These are phyloP conservation scores for Coniella lustricola DNA, from an alignment of 2,329 filamentous ascomycete species.

Conservation along the genomic window DNA sequence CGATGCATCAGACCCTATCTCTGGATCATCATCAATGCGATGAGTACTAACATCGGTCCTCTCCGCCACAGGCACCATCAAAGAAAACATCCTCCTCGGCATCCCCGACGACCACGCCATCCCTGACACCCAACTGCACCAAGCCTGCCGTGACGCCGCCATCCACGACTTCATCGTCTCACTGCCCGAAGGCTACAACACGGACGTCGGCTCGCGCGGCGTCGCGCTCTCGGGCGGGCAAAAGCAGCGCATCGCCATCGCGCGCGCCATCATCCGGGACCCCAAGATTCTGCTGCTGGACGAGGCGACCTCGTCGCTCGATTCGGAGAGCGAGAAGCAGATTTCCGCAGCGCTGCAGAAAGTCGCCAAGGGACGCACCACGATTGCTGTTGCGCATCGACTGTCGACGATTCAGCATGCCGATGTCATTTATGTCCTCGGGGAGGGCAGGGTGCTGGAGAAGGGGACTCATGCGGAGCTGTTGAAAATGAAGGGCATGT, in stretches of 20 bases:
- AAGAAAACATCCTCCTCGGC: slow-evolving; percentile 63
- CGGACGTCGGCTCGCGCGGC: slow-evolving; percentile 59
- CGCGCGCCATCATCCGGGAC: slow-evolving; percentile 45
- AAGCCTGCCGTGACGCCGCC: slow-evolving; percentile 53
- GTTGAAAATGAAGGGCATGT: slow-evolving; percentile 43
- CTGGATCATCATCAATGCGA: not conserved
- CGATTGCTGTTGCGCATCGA: slow-evolving; percentile 71
- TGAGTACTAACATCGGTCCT: not conserved
- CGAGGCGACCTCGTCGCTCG: slow-evolving; percentile 51
- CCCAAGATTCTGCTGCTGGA: slow-evolving; percentile 50
- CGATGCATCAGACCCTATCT: no score
- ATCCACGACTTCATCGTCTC: slow-evolving; percentile 65
- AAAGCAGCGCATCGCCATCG: slow-evolving; percentile 49
- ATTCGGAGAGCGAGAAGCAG: slow-evolving; percentile 55
- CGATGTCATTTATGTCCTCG: slow-evolving; percentile 73
- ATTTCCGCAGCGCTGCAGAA: slow-evolving; percentile 62
- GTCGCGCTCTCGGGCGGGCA: slow-evolving; percentile 53
- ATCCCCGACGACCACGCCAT: slow-evolving; percentile 46
- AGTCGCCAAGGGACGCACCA: slow-evolving; percentile 53
- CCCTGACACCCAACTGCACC: slow-evolving; percentile 43
- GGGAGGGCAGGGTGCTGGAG: slow-evolving; percentile 53
- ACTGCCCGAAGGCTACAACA: slow-evolving; percentile 59
- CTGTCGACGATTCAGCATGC: slow-evolving; percentile 72
- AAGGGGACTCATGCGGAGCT: slow-evolving; percentile 46
- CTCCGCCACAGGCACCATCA: slow-evolving; percentile 42